A percentile compares a stretch with the other conserved stretches of the same genome.
Conservation (phyloP, 495 filamentous ascomycete genomes). For the Xylaria cubensis region DNA sequence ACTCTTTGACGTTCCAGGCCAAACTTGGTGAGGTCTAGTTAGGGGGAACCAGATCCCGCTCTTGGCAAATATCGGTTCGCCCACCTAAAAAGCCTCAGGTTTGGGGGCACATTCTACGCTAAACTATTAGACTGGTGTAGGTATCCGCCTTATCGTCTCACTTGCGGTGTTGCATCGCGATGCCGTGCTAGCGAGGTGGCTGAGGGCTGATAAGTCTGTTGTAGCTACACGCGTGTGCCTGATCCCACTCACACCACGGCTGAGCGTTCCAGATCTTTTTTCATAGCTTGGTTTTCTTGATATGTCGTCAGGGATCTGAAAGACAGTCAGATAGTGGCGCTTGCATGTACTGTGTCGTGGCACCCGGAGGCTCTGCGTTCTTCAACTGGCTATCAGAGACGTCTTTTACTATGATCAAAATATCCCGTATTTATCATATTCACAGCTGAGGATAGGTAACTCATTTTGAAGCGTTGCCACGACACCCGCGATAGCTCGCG, state of each 20-base stretch:
- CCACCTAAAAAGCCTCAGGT: conserved; percentile 14
- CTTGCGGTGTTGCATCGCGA: neutral
- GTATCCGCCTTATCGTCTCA: conserved; percentile 4
- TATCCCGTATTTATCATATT: neutral
- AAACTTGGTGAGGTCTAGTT: neutral
- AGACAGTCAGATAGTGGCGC: conserved; percentile 16
- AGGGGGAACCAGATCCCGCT: conserved; percentile 3
- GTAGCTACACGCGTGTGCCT: conserved; percentile 5
- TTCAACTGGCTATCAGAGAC: neutral
- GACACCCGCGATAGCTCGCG: too few relatives aligned
- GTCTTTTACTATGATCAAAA: neutral
- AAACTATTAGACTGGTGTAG: neutral
- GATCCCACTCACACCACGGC: neutral
- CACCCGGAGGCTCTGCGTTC: conserved; percentile 7
- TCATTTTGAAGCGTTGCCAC: neutral
- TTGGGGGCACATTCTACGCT: conserved; percentile 25
- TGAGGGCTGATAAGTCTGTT: conserved; percentile 5
- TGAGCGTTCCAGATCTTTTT: conserved; percentile 23
- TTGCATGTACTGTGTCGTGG: neutral
- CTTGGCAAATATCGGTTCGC: conserved; percentile 16
- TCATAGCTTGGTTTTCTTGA: neutral
- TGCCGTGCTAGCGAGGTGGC: neutral
- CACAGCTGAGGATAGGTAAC: neutral
- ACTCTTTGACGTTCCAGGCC: neutral
- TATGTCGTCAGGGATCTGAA: conserved; percentile 3